These are phyloP conservation scores for Hanseniaspora jakobsenii DNA, from an alignment of 805 yeast species.

Conservation along the genomic window DNA sequence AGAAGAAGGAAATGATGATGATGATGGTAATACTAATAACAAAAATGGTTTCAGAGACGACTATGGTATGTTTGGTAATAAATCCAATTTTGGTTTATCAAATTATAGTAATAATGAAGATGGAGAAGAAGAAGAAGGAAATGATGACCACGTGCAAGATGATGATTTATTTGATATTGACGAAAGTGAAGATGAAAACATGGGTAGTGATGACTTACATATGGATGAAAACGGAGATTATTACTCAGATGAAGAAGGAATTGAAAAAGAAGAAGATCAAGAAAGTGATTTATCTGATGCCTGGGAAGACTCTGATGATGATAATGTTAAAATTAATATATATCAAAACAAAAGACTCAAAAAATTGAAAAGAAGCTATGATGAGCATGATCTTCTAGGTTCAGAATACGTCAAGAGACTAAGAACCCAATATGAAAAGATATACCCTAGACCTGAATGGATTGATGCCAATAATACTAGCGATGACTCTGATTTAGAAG, in stretches of 20 bases:
- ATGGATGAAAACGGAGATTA: slow-evolving; percentile 27
- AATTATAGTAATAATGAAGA: slow-evolving; percentile 27
- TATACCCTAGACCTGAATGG: slow-evolving; percentile 85
- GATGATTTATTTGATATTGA: slow-evolving; percentile 46
- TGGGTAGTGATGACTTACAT: too few species aligned
- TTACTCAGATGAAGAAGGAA: slow-evolving; percentile 24
- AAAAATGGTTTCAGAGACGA: too few species aligned
- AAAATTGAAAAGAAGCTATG: slow-evolving; percentile 55
- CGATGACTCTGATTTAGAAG: slow-evolving; percentile 24
- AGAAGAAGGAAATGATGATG: slow-evolving; percentile 19
- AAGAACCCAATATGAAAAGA: slow-evolving; percentile 55
- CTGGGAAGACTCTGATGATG: slow-evolving; percentile 93
- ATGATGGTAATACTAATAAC: slow-evolving; percentile 13
- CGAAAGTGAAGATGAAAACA: slow-evolving; percentile 28
- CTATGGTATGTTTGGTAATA: too few species aligned
- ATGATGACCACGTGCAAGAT: slow-evolving; percentile 27
- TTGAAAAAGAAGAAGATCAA: slow-evolving; percentile 25
- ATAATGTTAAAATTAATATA: slow-evolving; percentile 50
- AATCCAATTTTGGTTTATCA: too few species aligned
- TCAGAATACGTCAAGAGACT: slow-evolving; percentile 49
- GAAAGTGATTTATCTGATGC: slow-evolving; percentile 30
- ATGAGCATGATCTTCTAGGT: slow-evolving; percentile 46
- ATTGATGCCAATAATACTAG: slow-evolving; percentile 30
- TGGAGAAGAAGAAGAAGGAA: too few species aligned
- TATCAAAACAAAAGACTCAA: slow-evolving; percentile 45